Base-by-base conservation (phyloP, 192 early-diverging fungal species). In the Linnemannia hyalina region DNA sequence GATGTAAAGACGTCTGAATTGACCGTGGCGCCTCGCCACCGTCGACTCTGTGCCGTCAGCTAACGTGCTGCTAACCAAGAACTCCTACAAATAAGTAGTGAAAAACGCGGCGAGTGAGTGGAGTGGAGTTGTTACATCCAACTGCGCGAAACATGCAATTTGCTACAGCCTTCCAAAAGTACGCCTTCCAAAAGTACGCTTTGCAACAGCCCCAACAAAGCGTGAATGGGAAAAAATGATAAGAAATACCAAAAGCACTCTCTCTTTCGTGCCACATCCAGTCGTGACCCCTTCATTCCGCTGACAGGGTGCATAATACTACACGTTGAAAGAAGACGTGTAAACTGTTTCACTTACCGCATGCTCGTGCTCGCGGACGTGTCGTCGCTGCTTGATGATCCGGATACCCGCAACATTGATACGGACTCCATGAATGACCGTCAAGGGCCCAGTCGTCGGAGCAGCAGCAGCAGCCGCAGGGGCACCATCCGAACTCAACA, bases 331-430 rank as follows among this genome's bases (percentile, higher is more conserved):
- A 55, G 54, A 23, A 23, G 10, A n/a, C 22, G 55, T 10, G 60
- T 3, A 15, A 65, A 29, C 4, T 1, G 15, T 4, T 15, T 4
- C 20, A 41, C 83, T 81, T 83, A 90, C 89, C 5, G 87, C 80
- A 65, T 91, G 88, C 6, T 80, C 71, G 22, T 88, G 74, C 26
- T 90, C 90, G 26, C 89, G 81, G 29, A 93, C 70, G 38, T 89
- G 88, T 10, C 86, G 77, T 36, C 88, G 89, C 40, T 91, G 88
- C 36, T 2, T 70, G 29, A 85, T 42, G 20, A 77, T 55, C 13
- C 89, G 77, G 13, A 93, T 89, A 23, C 84, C 85, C n/a, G 90
- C 73, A 42, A 93, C 81, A 41, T 91, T 92, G 69, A 93, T 81
- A 7, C 87, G 76, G 18, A 88, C 75, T 1, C 89, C 91, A 76